These are phyloP conservation scores for Chernovozyma sophiae-reginae DNA, from an alignment of 1,139 yeast species.

Conservation along the genomic window DNA sequence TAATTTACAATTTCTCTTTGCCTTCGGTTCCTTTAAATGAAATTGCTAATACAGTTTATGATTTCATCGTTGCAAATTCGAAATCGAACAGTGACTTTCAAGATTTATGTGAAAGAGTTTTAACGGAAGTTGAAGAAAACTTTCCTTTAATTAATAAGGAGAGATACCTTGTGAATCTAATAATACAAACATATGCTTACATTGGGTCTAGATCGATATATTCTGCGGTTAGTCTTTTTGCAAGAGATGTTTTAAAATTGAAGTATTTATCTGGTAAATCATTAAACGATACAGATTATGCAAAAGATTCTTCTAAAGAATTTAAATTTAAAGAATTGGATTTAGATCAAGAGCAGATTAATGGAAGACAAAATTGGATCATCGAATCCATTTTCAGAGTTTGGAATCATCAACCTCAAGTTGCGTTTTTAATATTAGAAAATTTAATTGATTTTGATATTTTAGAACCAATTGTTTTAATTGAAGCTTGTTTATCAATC, in stretches of 20 bases:
- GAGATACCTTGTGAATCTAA: conserved; percentile 53
- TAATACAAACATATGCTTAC: conserved; percentile 71
- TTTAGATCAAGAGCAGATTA: conserved; percentile 32
- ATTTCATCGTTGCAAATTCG: conserved; percentile 40
- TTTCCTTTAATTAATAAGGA: conserved; percentile 26
- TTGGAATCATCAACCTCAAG: conserved; percentile 82
- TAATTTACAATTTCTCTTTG: conserved; percentile 32
- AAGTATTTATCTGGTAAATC: conserved; percentile 35
- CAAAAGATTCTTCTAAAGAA: conserved; percentile 21
- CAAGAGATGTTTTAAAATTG: conserved; percentile 52
- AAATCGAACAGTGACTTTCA: conserved; percentile 38
- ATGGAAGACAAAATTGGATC: conserved; percentile 38
- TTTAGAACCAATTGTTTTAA: conserved; percentile 37
- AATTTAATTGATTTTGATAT: conserved; percentile 53
- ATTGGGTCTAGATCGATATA: conserved; percentile 89
- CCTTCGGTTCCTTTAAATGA: conserved; percentile 36
- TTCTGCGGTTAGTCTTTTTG: conserved; percentile 71
- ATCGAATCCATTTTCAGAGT: conserved; percentile 66
- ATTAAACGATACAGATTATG: conserved; percentile 26
- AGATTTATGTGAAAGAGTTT: conserved; percentile 29
- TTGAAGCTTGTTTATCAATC: conserved; percentile 39
- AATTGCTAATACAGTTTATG: conserved; percentile 36
- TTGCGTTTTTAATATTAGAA: conserved; percentile 68
- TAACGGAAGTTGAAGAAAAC: conserved; percentile 18
- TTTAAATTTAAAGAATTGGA: conserved; percentile 34